Base-by-base conservation (phyloP, 1,284 basidiomycete genomes). In the Ustilago hordei region DNA sequence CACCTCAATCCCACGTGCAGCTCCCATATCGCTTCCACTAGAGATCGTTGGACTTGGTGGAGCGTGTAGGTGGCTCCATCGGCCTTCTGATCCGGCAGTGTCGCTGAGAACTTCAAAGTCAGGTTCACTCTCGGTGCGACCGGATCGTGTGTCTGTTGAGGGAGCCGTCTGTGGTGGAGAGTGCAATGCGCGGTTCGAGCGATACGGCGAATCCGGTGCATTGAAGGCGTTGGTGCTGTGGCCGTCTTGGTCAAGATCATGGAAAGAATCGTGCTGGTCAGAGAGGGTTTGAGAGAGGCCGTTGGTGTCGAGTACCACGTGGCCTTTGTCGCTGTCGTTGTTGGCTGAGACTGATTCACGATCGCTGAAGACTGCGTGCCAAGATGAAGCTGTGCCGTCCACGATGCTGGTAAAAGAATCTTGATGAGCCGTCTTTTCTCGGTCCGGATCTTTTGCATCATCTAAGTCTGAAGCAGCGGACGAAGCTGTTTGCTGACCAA, bases 101-200 rank as follows among this genome's bases (percentile, higher is more conserved):
- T 75, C 72, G 48, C 72, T 75, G 28, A 75, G 35, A 55, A 69
- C 64, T 43, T 75, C 72, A 58, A 75, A 75, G 54, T 75, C 72
- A 3, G 63, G 57, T 36, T 69, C 72, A 48, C 72, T 66, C 17
- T 54, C 59, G 32, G 28, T 31, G 8, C 53, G 12, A 0, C 41
- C 63, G 11, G 63, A 67, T 8, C 60, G 35, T 3, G 56, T 54
- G 15, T 45, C 61, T 8, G 55, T 55, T 7, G 53, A 64, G 0
- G 32, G 36, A 7, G 55, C 50, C 6, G 34, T 38, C 15, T 58
- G 60, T 11, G 36, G 28, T 2, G 54, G 19, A 13, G 58, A 19
- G 0, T 64, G 65, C n/a, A 68, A 45, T 7, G 70, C 70, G 12
- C 65, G 55, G 45, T 73, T 73, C 12, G 70, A 73, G 39, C 50